Percentiles rank a stretch among this genome's conserved stretches.
Conservation (phyloP, 257 asterid species). For the Handroanthus guayacan region DNA sequence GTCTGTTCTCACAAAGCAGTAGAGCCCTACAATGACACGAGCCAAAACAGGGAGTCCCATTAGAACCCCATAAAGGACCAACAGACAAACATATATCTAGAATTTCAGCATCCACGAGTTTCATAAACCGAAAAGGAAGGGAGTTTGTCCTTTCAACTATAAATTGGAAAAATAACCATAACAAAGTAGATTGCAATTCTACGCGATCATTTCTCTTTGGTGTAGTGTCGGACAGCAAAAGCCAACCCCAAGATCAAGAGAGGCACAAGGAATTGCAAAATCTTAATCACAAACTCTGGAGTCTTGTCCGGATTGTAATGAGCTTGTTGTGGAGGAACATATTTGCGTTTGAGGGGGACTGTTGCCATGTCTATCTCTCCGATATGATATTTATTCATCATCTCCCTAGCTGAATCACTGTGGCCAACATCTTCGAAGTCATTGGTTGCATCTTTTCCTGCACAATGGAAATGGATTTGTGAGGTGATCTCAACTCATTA, state of each 20-base stretch:
- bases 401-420: constrained; percentile 59
- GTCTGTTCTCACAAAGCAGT: not conserved
- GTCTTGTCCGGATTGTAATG: constrained; percentile 68
- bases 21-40: not conserved
- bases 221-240: constrained; percentile 67
- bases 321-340: constrained; percentile 54
- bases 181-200: not conserved
- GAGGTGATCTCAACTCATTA: not conserved
- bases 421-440: constrained; percentile 77
- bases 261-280: constrained; percentile 85
- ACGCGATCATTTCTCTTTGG: constrained; percentile 62
- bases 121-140: not conserved
- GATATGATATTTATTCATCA: constrained; percentile 55
- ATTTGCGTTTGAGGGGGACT: constrained; percentile 58
- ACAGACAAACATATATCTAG: not conserved
- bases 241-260: constrained; percentile 81
- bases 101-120: not conserved
- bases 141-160: constrained; percentile 29
- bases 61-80: not conserved
- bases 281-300: constrained; percentile 74
- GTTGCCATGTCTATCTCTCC: constrained; percentile 65
- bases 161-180: not conserved
- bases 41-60: not conserved
- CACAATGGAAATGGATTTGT: constrained; percentile 1
- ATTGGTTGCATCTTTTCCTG: constrained; percentile 85